phyloP scores from a whole-genome alignment of 805 yeast species.

The Teunomyces stri region DNA sequence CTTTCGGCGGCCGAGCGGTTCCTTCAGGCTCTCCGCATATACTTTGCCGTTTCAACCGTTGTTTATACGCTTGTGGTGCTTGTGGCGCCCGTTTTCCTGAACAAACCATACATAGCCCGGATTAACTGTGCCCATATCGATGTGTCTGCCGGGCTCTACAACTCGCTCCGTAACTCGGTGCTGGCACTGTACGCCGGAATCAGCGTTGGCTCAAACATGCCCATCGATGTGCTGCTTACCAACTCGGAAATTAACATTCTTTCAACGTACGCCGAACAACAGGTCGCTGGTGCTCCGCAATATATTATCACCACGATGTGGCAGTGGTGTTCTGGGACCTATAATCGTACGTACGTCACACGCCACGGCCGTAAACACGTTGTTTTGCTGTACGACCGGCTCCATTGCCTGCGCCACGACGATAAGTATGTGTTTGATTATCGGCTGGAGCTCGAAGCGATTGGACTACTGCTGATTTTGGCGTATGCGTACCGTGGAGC shows the following conservation, averaged over 20 bases:
- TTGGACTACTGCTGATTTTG: slow-evolving; percentile 43
- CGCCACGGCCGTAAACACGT: slow-evolving; percentile 9
- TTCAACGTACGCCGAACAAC: slow-evolving; percentile 43
- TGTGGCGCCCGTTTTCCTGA: slow-evolving; percentile 24
- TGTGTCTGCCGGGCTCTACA: slow-evolving; percentile 52
- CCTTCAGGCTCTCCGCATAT: slow-evolving; percentile 26
- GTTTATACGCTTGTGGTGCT: slow-evolving; percentile 19
- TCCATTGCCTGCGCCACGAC: slow-evolving; percentile 19
- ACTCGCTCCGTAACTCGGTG: slow-evolving; percentile 37
- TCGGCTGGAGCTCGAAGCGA: slow-evolving; percentile 33
- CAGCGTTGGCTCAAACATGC: slow-evolving; percentile 10
- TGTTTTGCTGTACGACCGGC: slow-evolving; percentile 41
- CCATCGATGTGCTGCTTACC: slow-evolving; percentile 37
- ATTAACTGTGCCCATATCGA: slow-evolving; percentile 53
- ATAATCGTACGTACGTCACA: too few species aligned
- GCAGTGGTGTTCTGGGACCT: slow-evolving; percentile 44
- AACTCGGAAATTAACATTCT: slow-evolving; percentile 48
- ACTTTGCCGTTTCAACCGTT: slow-evolving; percentile 15
- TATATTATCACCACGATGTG: slow-evolving; percentile 39
- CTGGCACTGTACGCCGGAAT: slow-evolving; percentile 10
- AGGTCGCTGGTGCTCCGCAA: slow-evolving; percentile 51
- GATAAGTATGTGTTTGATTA: slow-evolving; percentile 42
- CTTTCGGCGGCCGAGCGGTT: slow-evolving; percentile 24
- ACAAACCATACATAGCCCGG: slow-evolving; percentile 25
- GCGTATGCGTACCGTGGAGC: slow-evolving; percentile 45